These are phyloP conservation scores for Eucalyptus lansdowneana DNA, from an alignment of 345 rosid species.

Conservation along the genomic window DNA sequence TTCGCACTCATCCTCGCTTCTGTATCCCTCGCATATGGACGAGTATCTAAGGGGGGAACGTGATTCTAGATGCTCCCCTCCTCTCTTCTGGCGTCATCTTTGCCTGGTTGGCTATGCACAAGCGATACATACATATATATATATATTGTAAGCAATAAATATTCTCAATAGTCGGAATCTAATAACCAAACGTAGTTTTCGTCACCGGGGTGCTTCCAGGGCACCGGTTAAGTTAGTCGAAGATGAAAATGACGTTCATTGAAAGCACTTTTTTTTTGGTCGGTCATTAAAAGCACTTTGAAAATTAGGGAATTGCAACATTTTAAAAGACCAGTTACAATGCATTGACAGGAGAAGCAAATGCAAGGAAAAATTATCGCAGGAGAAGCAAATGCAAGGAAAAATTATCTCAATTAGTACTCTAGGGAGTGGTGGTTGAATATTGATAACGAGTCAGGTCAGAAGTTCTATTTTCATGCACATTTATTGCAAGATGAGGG, in stretches of 20 bases:
- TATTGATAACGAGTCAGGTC: not conserved
- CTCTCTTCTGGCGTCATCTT: not conserved
- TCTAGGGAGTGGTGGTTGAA: not conserved
- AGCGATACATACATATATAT: not conserved
- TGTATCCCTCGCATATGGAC: not conserved
- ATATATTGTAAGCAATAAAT: not conserved
- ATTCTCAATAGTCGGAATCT: not conserved
- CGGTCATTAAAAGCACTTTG: not conserved
- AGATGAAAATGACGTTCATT: not conserved
- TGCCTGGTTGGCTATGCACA: not conserved
- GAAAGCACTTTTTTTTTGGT: not conserved
- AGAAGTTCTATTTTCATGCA: not conserved
- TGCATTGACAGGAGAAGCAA: not conserved
- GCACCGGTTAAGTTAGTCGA: not conserved
- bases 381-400: not conserved
- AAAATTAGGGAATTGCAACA: not conserved
- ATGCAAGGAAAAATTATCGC: not conserved
- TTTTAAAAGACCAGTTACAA: not conserved
- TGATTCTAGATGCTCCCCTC: not conserved
- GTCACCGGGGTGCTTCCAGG: not conserved
- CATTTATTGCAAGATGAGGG: not conserved
- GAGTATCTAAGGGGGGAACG: not conserved
- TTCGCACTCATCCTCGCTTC: not conserved
- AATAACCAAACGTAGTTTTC: not conserved
- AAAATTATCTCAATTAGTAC: not conserved